phyloP scores from a whole-genome alignment of 2,329 filamentous ascomycete genomes.

The Trichothecium sympodiale region DNA sequence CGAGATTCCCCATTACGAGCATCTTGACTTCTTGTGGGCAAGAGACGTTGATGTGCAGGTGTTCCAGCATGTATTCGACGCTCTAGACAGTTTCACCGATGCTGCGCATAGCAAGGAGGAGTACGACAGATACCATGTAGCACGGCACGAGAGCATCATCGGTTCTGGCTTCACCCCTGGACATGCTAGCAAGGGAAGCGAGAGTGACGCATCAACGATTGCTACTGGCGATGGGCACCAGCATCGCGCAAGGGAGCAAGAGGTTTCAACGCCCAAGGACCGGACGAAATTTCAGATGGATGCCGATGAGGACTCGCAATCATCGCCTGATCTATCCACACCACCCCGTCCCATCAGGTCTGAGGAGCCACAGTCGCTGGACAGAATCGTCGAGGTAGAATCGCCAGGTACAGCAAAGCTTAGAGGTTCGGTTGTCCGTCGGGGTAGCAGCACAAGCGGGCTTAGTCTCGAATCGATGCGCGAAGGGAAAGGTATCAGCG shows the following conservation, averaged over 20 bases:
- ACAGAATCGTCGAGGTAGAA: no score
- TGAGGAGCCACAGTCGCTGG: conserved; percentile 3
- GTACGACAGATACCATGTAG: conserved; percentile 44
- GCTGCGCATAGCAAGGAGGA: conserved; percentile 48
- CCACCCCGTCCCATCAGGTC: not conserved
- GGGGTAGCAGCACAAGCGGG: conserved; percentile 15
- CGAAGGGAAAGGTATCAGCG: conserved; percentile 26
- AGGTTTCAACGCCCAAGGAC: not conserved
- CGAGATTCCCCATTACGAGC: conserved; percentile 86
- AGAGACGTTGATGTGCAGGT: conserved; percentile 73
- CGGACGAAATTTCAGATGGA: conserved; percentile 1
- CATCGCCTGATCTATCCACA: conserved; percentile 7
- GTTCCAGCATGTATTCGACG: conserved; percentile 85
- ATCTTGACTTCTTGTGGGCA: conserved; percentile 94
- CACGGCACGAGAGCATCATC: conserved; percentile 38
- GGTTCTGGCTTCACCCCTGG: conserved; percentile 19
- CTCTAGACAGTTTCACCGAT: conserved; percentile 60
- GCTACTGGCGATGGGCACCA: conserved; percentile 11
- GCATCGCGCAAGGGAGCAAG: conserved; percentile 17
- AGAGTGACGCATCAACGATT: conserved; percentile 24
- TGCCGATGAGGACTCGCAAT: conserved; percentile 7
- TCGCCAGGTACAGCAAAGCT: conserved; percentile 13
- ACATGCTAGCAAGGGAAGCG: conserved; percentile 18
- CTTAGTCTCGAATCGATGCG: conserved; percentile 29
- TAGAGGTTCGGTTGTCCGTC: conserved; percentile 14